A percentile compares a stretch with the other conserved stretches of the same genome.
phyloP scores from a whole-genome alignment of 306 rosid genomes.

The apple (Malus domestica) region ASM211411v1 NC_041799.1:15757501-15758000 shows the following conservation, averaged over 20 bases:
- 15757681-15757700: conserved; percentile 8
- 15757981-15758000: neutral
- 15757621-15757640: neutral
- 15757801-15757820: conserved; percentile 94
- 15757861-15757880: conserved; percentile 80
- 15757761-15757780: conserved; percentile 87
- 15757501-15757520: conserved; percentile 74
- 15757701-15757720: neutral
- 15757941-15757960: conserved; percentile 5
- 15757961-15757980: neutral
- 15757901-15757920: conserved; percentile 7
- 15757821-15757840: conserved; percentile 97
- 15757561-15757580: conserved; percentile 82
- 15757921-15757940: neutral
- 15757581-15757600: conserved; percentile 87
- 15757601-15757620: conserved; percentile 28
- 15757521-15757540: conserved; percentile 80
- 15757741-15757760: conserved; percentile 74
- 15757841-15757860: conserved; percentile 81
- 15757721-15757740: conserved; percentile 3
- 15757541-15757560: conserved; percentile 98
- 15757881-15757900: conserved; percentile 52
- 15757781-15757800: conserved; percentile 97
- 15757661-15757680: conserved; percentile 4
- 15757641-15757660: neutral